Percentiles rank a stretch among this genome's conserved stretches.
These are phyloP conservation scores for Angomonas ambiguus DNA, from an alignment of 208 protist species.

Conservation along the genomic window DNA sequence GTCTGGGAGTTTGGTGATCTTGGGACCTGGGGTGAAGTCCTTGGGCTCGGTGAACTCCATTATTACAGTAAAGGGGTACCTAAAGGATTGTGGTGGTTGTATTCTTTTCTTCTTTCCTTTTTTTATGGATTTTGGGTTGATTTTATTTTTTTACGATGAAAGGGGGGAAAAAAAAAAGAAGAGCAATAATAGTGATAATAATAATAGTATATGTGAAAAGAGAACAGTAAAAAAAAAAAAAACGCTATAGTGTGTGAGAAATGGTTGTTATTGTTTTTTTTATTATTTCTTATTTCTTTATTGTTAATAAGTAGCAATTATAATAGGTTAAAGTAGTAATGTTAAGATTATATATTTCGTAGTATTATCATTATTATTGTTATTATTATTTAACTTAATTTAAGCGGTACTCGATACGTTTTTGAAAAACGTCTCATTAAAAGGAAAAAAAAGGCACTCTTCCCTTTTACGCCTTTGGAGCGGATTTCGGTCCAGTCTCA, in stretches of 20 bases:
- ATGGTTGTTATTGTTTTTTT: no score
- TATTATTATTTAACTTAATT: constrained; percentile 3
- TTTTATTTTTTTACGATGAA: no score
- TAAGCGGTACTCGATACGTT: neutral
- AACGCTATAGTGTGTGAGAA: no score
- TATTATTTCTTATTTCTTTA: no score
- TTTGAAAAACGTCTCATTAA: no score
- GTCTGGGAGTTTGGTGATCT: constrained; percentile 21
- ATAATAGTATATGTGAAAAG: constrained; percentile 1
- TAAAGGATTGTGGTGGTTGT: constrained; percentile 13
- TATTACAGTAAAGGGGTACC: no score
- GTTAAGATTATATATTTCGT: neutral
- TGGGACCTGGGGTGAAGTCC: neutral
- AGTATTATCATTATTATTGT: neutral
- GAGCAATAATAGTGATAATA: neutral
- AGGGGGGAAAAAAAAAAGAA: neutral
- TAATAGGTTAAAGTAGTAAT: no score
- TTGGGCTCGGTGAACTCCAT: neutral
- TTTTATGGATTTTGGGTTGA: no score
- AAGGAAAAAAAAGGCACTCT: no score
- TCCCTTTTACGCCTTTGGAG: no score
- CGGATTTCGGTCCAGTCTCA: constrained; percentile 29
- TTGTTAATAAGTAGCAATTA: no score
- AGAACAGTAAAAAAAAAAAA: neutral
- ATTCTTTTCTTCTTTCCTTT: neutral